Evolutionary conservation across 1,139 yeast genomes (phyloP).

Genomic region (Pichia sp.): DNA sequence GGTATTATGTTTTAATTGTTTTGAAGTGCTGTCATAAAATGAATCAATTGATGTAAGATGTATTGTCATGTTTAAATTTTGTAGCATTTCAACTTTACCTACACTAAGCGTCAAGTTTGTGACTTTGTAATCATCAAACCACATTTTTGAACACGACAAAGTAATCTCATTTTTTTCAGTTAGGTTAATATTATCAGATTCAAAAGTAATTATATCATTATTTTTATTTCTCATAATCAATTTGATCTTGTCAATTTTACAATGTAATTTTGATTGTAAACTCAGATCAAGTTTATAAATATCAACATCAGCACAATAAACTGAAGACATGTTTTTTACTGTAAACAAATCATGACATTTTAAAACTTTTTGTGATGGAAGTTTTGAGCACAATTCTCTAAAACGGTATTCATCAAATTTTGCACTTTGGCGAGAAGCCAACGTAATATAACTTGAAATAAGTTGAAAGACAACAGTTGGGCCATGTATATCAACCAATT

Average conservation of each 20-base stretch:
- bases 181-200: background rate
- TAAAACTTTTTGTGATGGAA: constrained; percentile 20
- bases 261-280: constrained; percentile 18
- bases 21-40: constrained; percentile 9
- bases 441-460: constrained; percentile 25
- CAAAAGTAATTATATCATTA: constrained; percentile 14
- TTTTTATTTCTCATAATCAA: constrained; percentile 10
- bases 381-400: constrained; percentile 24
- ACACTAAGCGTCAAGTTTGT: constrained; percentile 24
- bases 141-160: constrained; percentile 5
- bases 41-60: constrained; percentile 16
- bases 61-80: constrained; percentile 9
- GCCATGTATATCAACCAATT: constrained; percentile 27
- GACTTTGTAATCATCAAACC: constrained; percentile 19
- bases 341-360: constrained; percentile 33
- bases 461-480: constrained; percentile 11
- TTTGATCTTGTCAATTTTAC: constrained; percentile 15
- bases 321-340: constrained; percentile 17
- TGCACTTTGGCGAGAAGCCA: constrained; percentile 7
- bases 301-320: constrained; percentile 20
- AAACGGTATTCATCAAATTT: constrained; percentile 17
- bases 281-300: constrained; percentile 18
- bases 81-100: constrained; percentile 21
- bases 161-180: background rate
- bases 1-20: constrained; percentile 17